A percentile compares a stretch with the other conserved stretches of the same genome.
phyloP scores from a whole-genome alignment of 1,284 basidiomycete genomes.

The Trametes versicolor region DNA sequence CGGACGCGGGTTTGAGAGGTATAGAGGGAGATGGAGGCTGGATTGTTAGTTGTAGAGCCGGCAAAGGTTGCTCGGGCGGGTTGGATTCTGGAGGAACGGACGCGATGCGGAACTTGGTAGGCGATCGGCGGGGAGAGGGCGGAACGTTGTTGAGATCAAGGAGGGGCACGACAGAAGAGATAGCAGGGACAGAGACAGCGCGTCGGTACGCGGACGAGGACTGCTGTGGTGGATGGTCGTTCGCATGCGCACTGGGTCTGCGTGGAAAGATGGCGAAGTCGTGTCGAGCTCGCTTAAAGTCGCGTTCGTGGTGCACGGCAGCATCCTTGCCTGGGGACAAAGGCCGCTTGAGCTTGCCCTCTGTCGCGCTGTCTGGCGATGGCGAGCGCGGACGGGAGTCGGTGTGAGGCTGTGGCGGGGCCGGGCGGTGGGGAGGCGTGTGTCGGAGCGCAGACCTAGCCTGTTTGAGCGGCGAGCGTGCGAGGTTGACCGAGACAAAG shows the following conservation, averaged over 20 bases:
- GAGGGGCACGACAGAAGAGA: slow-evolving; percentile 20
- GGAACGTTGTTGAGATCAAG: slow-evolving; percentile 34
- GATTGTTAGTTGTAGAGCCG: too few species aligned
- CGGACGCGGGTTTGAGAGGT: background rate
- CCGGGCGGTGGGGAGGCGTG: background rate
- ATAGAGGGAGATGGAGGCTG: background rate
- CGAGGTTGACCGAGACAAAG: slow-evolving; percentile 21
- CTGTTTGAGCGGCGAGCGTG: slow-evolving; percentile 32
- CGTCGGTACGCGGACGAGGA: slow-evolving; percentile 22
- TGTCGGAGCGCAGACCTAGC: slow-evolving; percentile 24
- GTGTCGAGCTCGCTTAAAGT: slow-evolving; percentile 32
- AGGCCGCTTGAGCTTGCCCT: slow-evolving; percentile 33
- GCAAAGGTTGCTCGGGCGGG: background rate
- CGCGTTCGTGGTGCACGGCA: slow-evolving; percentile 24
- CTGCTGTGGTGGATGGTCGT: background rate
- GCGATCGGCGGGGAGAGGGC: slow-evolving; percentile 31
- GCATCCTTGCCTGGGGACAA: slow-evolving; percentile 29
- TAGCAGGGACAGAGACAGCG: slow-evolving; percentile 28
- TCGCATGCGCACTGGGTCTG: slow-evolving; percentile 8
- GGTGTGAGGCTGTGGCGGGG: slow-evolving; percentile 8
- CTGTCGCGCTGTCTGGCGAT: background rate
- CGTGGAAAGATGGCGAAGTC: slow-evolving; percentile 13
- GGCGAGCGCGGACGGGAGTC: background rate
- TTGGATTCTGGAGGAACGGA: slow-evolving; percentile 29
- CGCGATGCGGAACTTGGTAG: slow-evolving; percentile 31